Evolutionary conservation across 371 early-diverging fungal genomes (phyloP).

Genomic region (Mycotypha africana): DNA sequence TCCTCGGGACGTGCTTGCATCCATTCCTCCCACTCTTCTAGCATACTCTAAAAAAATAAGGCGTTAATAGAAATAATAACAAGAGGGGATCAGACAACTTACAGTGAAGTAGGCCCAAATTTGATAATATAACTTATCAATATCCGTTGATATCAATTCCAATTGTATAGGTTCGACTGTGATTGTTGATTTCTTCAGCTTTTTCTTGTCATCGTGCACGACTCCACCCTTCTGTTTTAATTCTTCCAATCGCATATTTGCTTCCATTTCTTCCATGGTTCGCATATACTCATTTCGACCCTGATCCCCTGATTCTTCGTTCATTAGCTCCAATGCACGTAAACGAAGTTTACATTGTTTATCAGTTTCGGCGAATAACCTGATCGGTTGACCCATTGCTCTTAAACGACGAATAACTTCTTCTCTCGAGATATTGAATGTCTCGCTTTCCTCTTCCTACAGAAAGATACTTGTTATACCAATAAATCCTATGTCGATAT

Average conservation of each 20-base stretch:
- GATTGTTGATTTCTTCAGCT: conserved; percentile 30
- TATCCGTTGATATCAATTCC: conserved; percentile 67
- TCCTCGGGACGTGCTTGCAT: conserved; percentile 78
- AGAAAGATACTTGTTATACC: no score
- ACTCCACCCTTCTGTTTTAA: conserved; percentile 52
- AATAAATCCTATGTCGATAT: no score
- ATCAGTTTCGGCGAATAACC: conserved; percentile 90
- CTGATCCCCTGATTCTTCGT: conserved; percentile 64
- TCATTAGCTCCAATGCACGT: conserved; percentile 78
- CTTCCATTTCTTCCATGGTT: conserved; percentile 81
- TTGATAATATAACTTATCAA: conserved; percentile 68
- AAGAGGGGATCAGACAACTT: no score
- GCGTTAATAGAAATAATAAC: no score
- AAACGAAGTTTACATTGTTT: conserved; percentile 78
- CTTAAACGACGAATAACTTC: conserved; percentile 84
- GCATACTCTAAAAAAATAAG: conserved; percentile 43
- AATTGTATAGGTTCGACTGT: conserved; percentile 39
- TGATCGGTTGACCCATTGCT: conserved; percentile 87
- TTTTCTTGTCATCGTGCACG: conserved; percentile 35
- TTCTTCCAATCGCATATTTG: conserved; percentile 72
- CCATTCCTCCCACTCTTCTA: conserved; percentile 86
- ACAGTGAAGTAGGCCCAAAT: conserved; percentile 77
- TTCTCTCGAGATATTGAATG: conserved; percentile 65
- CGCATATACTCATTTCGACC: conserved; percentile 90
- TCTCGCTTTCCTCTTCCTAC: conserved; percentile 27